Base-by-base conservation (phyloP, 805 yeast genomes). In the Candida dajiaensis region DNA sequence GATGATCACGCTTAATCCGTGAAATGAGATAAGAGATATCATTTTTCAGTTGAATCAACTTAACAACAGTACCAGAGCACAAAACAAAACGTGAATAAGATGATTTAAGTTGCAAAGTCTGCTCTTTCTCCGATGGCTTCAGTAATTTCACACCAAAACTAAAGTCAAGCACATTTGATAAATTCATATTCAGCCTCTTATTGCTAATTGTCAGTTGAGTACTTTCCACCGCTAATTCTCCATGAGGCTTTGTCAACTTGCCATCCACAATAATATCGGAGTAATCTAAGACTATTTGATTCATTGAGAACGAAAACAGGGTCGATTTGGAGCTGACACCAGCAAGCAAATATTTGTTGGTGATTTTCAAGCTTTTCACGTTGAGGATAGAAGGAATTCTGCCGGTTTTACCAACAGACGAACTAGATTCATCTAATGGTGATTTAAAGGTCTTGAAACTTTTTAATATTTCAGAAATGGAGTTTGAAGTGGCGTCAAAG, bases 81-180 rank as follows among this genome's bases (percentile, higher is more conserved):
- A 84, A 58, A 48, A 81, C 77, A 4, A 83, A 52, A 38, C 89
- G 70, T 43, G 79, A 78, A 55, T 76, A 75, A 6, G 78, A 73
- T 3, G 87, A 80, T 44, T 74, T 80, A 1, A 84, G 59, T 50
- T 81, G 83, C 4, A 83, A 63, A 1, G 78, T 69, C 47, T 74
- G 78, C 2, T 56, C 49, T 0, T 51, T 52, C 4, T 60, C 65
- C 8, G 57, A 69, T 2, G 69, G 62, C 36, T 77, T 73, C n/a
- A 64, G 50, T 13, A 80, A 53, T 56, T 69, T 69, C 43, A 77
- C 42, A n/a, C 65, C 53, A 50, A 80, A 49, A 48, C 72, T 70
- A 12, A 80, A 58, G 53, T 84, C 79, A 16, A 76, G 41, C 2
- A 77, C 41, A 5, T 68, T 68, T 2, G 77, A 58, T 54, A 76